phyloP scores from a whole-genome alignment of 1,284 basidiomycete species.

The Anthracocystis walkeri region DNA sequence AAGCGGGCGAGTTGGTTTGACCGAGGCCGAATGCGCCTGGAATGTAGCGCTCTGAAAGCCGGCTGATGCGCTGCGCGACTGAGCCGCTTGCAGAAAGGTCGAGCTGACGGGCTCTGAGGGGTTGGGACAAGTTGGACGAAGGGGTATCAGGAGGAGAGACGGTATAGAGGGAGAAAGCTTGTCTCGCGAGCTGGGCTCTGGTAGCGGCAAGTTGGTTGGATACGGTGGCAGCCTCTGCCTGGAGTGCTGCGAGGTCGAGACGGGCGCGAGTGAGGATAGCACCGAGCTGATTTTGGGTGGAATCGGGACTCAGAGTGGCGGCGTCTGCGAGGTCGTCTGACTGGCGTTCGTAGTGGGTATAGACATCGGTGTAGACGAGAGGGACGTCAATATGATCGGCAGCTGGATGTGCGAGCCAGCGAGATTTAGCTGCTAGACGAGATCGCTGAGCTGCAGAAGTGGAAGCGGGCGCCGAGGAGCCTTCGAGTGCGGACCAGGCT shows the following conservation, averaged over 20 bases:
- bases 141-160: conserved; percentile 28
- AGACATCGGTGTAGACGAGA: conserved; percentile 37
- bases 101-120: conserved; percentile 9
- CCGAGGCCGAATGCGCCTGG: conserved; percentile 48
- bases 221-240: conserved; percentile 19
- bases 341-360: conserved; percentile 39
- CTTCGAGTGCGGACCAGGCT: conserved; percentile 51
- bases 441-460: conserved; percentile 28
- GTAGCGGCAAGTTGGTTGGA: conserved; percentile 23
- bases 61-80: conserved; percentile 38
- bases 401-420: conserved; percentile 39
- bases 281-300: conserved; percentile 27
- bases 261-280: conserved; percentile 26
- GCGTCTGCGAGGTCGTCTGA: conserved; percentile 6
- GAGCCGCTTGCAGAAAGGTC: conserved; percentile 38
- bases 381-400: conserved; percentile 31
- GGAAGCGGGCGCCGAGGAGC: conserved; percentile 22
- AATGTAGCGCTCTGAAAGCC: conserved; percentile 52
- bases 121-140: background rate
- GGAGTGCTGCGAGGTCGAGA: conserved; percentile 22
- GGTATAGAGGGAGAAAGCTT: conserved; percentile 41
- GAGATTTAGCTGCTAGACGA: conserved; percentile 29
- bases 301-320: background rate
- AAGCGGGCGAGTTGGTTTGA: conserved; percentile 11
- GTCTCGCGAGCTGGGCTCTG: conserved; percentile 42